Evolutionary conservation across 2,329 filamentous ascomycete genomes (phyloP).

Genomic region (Fusarium humuli): DNA sequence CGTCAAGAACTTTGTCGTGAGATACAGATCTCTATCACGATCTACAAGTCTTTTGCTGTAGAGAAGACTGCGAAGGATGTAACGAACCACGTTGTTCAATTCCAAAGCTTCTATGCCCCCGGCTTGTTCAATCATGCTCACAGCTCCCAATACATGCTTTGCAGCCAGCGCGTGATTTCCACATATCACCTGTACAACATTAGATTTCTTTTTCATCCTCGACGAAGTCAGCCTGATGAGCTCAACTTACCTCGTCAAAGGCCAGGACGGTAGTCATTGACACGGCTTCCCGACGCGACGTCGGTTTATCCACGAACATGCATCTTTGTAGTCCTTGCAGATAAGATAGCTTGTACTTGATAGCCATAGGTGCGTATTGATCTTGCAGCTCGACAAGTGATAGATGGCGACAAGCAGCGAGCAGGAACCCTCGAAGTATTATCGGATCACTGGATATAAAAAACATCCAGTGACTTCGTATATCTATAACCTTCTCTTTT

Average conservation of each 20-base stretch:
- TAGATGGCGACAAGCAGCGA: slow-evolving; percentile 8
- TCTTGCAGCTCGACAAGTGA: neutral
- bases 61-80: slow-evolving; percentile 8
- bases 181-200: neutral
- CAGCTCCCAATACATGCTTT: slow-evolving; percentile 12
- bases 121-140: slow-evolving; percentile 1
- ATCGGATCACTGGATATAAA: neutral
- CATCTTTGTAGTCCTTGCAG: neutral
- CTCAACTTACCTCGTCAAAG: slow-evolving; percentile 5
- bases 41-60: slow-evolving; percentile 15
- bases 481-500: neutral
- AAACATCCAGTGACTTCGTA: slow-evolving; percentile 16
- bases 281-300: neutral
- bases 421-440: neutral
- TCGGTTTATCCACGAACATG: neutral
- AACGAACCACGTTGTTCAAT: slow-evolving; percentile 1
- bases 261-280: slow-evolving; percentile 9
- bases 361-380: neutral
- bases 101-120: neutral
- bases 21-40: neutral
- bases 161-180: slow-evolving; percentile 12
- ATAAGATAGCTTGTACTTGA: slow-evolving; percentile 5
- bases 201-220: neutral
- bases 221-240: rapidly evolving
- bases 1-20: neutral